A percentile compares a stretch with the other conserved stretches of the same genome.
phyloP scores from a whole-genome alignment of 139 green algal genomes.

The Chlamydomonas sp. region DNA sequence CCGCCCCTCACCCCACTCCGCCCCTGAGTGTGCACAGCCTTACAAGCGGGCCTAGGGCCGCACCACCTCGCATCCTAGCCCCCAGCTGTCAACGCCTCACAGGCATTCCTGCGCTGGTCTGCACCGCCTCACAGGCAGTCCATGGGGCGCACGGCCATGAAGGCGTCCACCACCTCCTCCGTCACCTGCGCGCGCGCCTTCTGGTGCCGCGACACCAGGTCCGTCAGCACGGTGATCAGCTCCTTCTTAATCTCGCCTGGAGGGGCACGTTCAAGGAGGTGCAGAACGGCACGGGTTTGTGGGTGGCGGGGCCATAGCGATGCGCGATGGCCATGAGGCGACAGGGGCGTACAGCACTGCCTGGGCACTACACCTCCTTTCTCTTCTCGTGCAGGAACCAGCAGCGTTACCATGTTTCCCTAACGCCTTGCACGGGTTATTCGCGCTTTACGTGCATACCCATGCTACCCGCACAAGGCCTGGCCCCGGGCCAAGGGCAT shows the following conservation, averaged over 20 bases:
- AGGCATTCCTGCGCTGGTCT: background rate
- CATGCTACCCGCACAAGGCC: no score
- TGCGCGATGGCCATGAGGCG: background rate
- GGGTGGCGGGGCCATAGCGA: background rate
- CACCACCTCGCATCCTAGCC: no score
- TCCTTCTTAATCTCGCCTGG: slow-evolving; percentile 94
- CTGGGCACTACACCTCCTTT: background rate
- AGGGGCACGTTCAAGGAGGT: background rate
- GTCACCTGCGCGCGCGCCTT: slow-evolving; percentile 78
- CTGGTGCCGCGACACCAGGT: slow-evolving; percentile 87
- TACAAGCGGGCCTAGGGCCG: no score
- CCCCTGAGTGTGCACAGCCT: no score
- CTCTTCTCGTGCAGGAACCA: no score
- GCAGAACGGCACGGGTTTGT: background rate
- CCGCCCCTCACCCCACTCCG: no score
- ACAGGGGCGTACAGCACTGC: background rate
- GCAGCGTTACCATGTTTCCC: no score
- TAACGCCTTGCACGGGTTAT: no score
- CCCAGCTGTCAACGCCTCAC: background rate
- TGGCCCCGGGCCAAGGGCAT: no score
- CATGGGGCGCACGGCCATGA: slow-evolving; percentile 91
- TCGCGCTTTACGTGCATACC: no score
- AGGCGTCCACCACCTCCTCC: slow-evolving; percentile 90
- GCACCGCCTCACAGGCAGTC: background rate
- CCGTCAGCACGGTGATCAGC: slow-evolving; percentile 87